These are phyloP conservation scores for Neofusicoccum parvum DNA, from an alignment of 2,329 filamentous ascomycete genomes.

Conservation along the genomic window DNA sequence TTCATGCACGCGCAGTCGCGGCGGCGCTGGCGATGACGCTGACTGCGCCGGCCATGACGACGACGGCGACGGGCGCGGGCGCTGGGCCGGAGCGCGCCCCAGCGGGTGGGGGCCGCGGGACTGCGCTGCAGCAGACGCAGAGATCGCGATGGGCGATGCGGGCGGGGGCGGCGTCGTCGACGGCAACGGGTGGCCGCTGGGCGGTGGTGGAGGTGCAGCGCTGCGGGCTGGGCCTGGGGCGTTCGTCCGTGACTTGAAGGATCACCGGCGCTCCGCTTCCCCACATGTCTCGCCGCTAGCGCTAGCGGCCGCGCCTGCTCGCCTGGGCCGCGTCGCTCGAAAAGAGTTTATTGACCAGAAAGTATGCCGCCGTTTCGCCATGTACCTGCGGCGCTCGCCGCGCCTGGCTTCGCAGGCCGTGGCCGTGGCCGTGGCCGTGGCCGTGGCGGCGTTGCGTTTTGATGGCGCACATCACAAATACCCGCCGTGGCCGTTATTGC, in stretches of 20 bases:
- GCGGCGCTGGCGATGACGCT: conserved; percentile 2
- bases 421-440: not conserved
- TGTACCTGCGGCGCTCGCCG: not conserved
- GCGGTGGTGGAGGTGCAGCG: not conserved
- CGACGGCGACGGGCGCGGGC: not conserved
- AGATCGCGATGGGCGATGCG: not conserved
- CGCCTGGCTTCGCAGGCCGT: not conserved
- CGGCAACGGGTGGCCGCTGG: not conserved
- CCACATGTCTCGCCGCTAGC: conserved; percentile 5
- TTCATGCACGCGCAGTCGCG: not conserved
- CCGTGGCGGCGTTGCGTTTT: not conserved
- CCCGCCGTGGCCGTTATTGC: too few species aligned
- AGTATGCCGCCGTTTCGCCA: not conserved
- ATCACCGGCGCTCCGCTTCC: not conserved
- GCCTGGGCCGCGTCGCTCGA: not conserved
- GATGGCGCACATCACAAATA: not conserved
- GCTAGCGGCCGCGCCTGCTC: not conserved
- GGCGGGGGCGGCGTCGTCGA: not conserved
- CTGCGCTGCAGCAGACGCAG: too few species aligned
- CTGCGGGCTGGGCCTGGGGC: not conserved
- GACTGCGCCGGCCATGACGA: conserved; percentile 10
- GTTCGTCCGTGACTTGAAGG: not conserved
- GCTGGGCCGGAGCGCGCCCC: not conserved
- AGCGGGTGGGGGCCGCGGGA: not conserved
- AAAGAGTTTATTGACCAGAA: not conserved